Base-by-base conservation (phyloP, 768 basidiomycete genomes). In the Boletus insuetus region DNA sequence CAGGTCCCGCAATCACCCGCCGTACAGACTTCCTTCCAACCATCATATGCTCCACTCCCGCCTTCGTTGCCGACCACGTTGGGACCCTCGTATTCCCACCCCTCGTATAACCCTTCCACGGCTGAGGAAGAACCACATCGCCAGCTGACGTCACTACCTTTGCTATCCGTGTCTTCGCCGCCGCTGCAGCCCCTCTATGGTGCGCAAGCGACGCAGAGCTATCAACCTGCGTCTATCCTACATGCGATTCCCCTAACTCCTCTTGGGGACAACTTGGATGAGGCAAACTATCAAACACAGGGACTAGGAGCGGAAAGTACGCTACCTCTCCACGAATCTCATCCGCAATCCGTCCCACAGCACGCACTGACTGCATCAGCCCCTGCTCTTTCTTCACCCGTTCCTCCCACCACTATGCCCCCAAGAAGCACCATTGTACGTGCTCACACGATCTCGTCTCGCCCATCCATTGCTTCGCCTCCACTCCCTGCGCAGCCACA, bases 1-100 rank as follows among this genome's bases (percentile, higher is more conserved):
- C 69, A 76, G 44, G 64, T 56, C 9, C 58, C 60, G 34, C 68
- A 72, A 42, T 58, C 64, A 3, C 64, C 69, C 6, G 61, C 58
- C 17, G 56, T 65, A 29, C 71, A 68, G 49, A 62, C 68, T 24
- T 62, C 62, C 11, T 65, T 62, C 39, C 68, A 74, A 51, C 58
- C 65, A 37, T 70, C 69, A 6, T 69, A 69, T 40, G 63, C 59
- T 3, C 65, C 59, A 0, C 66, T 59, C 11, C 64, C 58, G 3
- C 65, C 55, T 9, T 69, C 65, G 41, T 22, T 59, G 34, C 53
- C 56, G 16, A 61, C 44, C 55, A 24, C 52, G 20, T 35, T 51
- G 44, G 48, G 58, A 7, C 58, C 62, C 9, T 59, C 55, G n/a
- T 62, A 64, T 29, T 32, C 68, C 10, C 48, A 55, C 2, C 32